Evolutionary conservation across 148 eudicot species (phyloP).

Genomic region (Arctostaphylos glauca): DNA sequence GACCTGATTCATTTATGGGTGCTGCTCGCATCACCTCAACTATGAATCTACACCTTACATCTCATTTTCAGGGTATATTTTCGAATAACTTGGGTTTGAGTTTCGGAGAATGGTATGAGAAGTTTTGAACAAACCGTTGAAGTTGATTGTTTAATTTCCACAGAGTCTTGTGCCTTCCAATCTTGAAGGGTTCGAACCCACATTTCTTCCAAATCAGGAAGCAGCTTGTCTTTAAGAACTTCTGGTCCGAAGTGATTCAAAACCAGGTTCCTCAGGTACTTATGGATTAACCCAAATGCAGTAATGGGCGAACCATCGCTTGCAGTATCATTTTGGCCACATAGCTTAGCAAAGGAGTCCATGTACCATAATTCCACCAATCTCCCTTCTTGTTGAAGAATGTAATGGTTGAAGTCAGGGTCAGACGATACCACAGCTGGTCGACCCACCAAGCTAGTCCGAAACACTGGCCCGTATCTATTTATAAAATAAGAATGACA

Average conservation of each 20-base stretch:
- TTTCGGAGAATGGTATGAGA: neutral
- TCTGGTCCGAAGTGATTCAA: constrained; percentile 40
- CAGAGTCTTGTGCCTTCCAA: constrained; percentile 28
- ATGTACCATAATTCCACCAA: constrained; percentile 44
- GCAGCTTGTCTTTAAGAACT: constrained; percentile 29
- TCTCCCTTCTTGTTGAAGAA: constrained; percentile 45
- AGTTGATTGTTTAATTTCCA: constrained; percentile 30
- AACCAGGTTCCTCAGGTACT: constrained; percentile 31
- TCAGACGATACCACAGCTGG: constrained; percentile 45
- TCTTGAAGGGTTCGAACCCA: constrained; percentile 16
- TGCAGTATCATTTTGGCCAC: constrained; percentile 21
- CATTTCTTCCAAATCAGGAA: constrained; percentile 27
- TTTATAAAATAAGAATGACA: too few species aligned
- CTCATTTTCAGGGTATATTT: too few species aligned
- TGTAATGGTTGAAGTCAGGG: constrained; percentile 27
- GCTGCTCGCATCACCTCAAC: too few species aligned
- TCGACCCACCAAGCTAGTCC: constrained; percentile 37
- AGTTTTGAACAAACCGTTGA: constrained; percentile 17
- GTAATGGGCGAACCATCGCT: constrained; percentile 28
- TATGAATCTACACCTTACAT: too few species aligned
- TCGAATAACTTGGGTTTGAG: too few species aligned
- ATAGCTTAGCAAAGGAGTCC: constrained; percentile 39
- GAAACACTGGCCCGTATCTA: constrained; percentile 42
- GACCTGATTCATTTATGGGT: too few species aligned
- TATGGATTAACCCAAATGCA: constrained; percentile 35